Conservation (phyloP, 768 basidiomycete genomes). For the Amanita fuliginea region DNA sequence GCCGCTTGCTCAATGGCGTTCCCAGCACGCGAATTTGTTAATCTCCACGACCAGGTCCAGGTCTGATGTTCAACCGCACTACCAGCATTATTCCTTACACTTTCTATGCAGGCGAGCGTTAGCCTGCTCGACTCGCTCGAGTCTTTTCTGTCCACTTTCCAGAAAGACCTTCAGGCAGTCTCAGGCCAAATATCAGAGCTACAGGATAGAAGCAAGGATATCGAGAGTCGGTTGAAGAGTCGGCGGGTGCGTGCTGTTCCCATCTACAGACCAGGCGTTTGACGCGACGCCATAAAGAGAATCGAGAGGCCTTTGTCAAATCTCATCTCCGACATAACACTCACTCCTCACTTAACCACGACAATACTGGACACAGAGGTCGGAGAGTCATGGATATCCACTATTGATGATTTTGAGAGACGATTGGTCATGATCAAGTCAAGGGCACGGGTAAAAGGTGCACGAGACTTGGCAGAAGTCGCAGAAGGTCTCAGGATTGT, state of each 20-base stretch:
- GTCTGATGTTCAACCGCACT: constrained; percentile 25
- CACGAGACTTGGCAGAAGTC: constrained; percentile 72
- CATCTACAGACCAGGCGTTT: not conserved
- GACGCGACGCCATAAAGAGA: constrained; percentile 37
- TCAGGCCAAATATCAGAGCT: constrained; percentile 95
- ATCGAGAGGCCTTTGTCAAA: constrained; percentile 82
- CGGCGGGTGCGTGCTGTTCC: constrained; percentile 49
- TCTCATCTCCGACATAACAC: constrained; percentile 68
- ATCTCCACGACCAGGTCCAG: constrained; percentile 88
- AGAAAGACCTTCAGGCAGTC: constrained; percentile 86
- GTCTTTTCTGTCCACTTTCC: constrained; percentile 89
- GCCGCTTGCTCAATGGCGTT: not conserved
- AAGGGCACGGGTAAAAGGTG: constrained; percentile 78
- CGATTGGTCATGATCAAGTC: constrained; percentile 57
- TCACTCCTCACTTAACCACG: constrained; percentile 70
- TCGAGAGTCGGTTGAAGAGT: constrained; percentile 77
- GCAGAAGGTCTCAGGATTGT: constrained; percentile 83
- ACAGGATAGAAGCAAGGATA: constrained; percentile 82
- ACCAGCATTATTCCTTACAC: constrained; percentile 1
- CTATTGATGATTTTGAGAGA: constrained; percentile 72
- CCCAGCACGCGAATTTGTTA: constrained; percentile 55
- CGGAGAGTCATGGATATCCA: constrained; percentile 79
- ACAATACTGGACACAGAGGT: constrained; percentile 79
- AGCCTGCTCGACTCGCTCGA: constrained; percentile 80
- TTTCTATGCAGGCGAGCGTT: constrained; percentile 60